Evolutionary conservation across 805 yeast species (phyloP), one percentile per base, ranked within the genome.

Genomic region (Citeromyces matritensis): DNA sequence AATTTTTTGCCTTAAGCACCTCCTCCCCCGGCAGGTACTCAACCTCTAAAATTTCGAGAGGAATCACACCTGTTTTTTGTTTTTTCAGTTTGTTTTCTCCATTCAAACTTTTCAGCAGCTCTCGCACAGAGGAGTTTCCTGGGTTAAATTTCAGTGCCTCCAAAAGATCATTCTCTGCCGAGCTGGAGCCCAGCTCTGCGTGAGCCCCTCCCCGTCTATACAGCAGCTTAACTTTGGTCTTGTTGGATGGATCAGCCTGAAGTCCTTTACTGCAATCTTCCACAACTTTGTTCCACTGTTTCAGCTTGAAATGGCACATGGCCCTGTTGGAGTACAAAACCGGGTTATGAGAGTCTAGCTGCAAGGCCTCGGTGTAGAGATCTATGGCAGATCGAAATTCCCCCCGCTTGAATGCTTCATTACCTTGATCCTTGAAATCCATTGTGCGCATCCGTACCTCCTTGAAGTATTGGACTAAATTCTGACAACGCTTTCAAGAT

Each of bases 241-340:
- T 56, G 4, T 42, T 45, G 4, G 14, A 27, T 6, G 31, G 30
- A 12, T 34, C 11, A 3, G 51, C 28, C 1, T 35, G 30, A 10
- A 77, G 47, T 0, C 82, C 86, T 10, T 43, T 42, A 8, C 62
- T 47, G 37, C 80, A 65, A 35, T 67, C 73, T 12, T 48, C 45
- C 3, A 65, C 42, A 3, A 76, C 81, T 11, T 63, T 50, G 3
- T 48, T 41, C 60, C 65, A 73, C 23, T 64, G 61, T 5, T 53
- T 42, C 4, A 72, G 45, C 35, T 73, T 71, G 26, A 77, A 45
- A 38, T 65, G 60, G n/a, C 82, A 60, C 57, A 73, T 71, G 0
- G 91, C 79, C 28, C 78, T 52, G 44, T 80, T 80, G n/a, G 86
- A 66, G 44, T 62, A 73, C 1, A 73, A 53, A 0, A 75, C 61